Base-by-base conservation (phyloP, 169 alveolate species). In the Cryptosporidium sp. region DNA sequence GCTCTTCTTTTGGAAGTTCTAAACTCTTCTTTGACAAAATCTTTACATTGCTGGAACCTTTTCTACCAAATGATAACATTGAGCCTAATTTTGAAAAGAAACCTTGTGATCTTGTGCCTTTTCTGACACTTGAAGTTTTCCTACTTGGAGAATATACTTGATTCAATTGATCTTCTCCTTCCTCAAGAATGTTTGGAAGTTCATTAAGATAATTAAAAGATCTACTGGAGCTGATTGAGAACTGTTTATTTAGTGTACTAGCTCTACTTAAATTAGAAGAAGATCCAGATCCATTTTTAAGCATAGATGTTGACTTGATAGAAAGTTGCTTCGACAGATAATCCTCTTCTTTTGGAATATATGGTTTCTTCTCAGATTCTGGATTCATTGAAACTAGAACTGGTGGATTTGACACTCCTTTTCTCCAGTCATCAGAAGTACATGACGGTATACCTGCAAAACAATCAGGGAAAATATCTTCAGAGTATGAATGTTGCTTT, bases 381-480 rank as follows among this genome's bases (percentile, higher is more conserved):
- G 89, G 89, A 45, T 80, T 48, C 65, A 80, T 26, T 39, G 89
- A 58, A 26, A 80, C 62, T 4, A 80, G 67, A 16, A 80, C 67
- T 61, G 89, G 89, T 23, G 89, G 75, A 41, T 58, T 80, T 21
- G 61, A 31, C 21, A 48, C 18, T 26, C 89, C 89, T 43, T 80
- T 62, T 62, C 55, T 61, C 89, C 89, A 80, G 6, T 80, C 89
- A 16, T 80, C 62, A n/a, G 89, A 59, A 33, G 43, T 45, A n/a
- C 55, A 62, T 6, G 89, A 80, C 21, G 89, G 89, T 35, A 62
- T 80, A 29, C 89, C 89, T 21, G 89, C 89, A 62, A 31, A 80
- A 41, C 89, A 80, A 65, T 80, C 89, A 16, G 89, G 89, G 62
- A 80, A 80, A 16, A 80, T 9, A 16, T 80, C 89, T 45, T 62